These are phyloP conservation scores for Psidium guajava DNA, from an alignment of 345 rosid genomes.

Conservation along the genomic window DNA sequence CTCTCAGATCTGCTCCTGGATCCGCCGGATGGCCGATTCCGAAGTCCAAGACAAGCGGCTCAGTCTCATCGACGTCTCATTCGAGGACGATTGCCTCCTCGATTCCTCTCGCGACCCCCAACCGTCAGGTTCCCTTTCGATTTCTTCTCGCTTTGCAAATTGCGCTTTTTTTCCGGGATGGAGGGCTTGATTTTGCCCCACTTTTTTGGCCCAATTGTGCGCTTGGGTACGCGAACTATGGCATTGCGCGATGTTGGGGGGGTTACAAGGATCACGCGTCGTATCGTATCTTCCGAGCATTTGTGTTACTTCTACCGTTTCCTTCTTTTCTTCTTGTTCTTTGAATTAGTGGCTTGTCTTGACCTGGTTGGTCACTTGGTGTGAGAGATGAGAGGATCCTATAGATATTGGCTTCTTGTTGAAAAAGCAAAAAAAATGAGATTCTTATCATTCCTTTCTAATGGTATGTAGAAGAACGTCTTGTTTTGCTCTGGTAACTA, in stretches of 20 bases:
- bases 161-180: background rate
- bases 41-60: slow-evolving; percentile 29
- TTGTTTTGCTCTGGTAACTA: background rate
- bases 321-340: background rate
- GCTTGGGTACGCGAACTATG: background rate
- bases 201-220: background rate
- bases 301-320: background rate
- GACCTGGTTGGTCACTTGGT: background rate
- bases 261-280: background rate
- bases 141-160: background rate
- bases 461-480: background rate
- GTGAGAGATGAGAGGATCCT: background rate
- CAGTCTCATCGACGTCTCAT: slow-evolving; percentile 70
- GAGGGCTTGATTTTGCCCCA: background rate
- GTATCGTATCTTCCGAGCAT: background rate
- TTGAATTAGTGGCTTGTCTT: background rate
- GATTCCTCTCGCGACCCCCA: slow-evolving; percentile 18
- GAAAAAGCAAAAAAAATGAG: background rate
- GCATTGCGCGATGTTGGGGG: background rate
- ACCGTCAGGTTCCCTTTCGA: slow-evolving; percentile 23
- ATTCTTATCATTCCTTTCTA: background rate
- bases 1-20: slow-evolving; percentile 29
- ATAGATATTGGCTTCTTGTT: background rate
- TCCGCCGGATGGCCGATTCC: slow-evolving; percentile 44
- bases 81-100: slow-evolving; percentile 81